Evolutionary conservation across 192 early-diverging fungal species (phyloP).

Genomic region (Rhizoclosmatium globosum): DNA sequence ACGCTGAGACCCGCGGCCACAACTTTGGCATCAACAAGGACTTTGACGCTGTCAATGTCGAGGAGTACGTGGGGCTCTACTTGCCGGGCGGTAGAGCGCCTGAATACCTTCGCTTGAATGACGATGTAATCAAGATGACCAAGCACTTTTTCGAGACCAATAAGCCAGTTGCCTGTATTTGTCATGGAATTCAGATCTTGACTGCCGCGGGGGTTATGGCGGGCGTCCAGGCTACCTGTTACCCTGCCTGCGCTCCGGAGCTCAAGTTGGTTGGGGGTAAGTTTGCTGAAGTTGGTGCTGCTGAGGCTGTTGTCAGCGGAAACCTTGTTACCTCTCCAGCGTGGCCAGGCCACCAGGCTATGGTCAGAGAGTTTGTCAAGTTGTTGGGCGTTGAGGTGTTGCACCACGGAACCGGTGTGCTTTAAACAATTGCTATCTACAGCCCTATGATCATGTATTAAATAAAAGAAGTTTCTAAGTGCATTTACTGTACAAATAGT

Average conservation of each 20-base stretch:
- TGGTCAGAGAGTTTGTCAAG: constrained; percentile 35
- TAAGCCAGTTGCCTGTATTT: constrained; percentile 64
- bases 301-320: constrained; percentile 25
- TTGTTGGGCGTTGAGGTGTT: constrained; percentile 26
- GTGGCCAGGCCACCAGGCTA: constrained; percentile 35
- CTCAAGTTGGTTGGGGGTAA: constrained; percentile 4
- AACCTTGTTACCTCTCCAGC: constrained; percentile 36
- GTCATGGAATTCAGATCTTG: constrained; percentile 53
- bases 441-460: too few species aligned
- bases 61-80: constrained; percentile 60
- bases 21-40: constrained; percentile 52
- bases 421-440: too few species aligned
- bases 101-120: constrained; percentile 60
- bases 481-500: too few species aligned
- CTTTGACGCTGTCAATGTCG: constrained; percentile 50
- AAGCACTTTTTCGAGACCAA: constrained; percentile 53
- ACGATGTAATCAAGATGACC: constrained; percentile 55
- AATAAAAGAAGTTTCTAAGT: too few species aligned
- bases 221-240: constrained; percentile 17
- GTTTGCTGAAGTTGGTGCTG: constrained; percentile 2
- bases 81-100: constrained; percentile 63
- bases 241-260: constrained; percentile 35
- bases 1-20: constrained; percentile 59
- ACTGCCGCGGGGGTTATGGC: constrained; percentile 19
- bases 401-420: background rate